Base-by-base conservation (phyloP, 1,139 yeast genomes). In the Scheffersomyces segobiensis region DNA sequence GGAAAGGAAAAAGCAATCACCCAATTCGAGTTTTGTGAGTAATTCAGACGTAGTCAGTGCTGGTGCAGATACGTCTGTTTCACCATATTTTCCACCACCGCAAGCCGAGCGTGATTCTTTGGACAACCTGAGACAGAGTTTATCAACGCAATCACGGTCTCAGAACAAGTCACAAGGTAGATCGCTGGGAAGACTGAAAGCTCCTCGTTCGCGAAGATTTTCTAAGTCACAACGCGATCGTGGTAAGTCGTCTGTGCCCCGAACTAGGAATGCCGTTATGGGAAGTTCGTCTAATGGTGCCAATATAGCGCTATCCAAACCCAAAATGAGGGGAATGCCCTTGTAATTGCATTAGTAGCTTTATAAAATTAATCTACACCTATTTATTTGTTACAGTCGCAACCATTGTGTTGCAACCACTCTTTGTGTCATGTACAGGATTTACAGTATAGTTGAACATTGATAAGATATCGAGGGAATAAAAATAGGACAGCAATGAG, bases 1-100 rank as follows among this genome's bases (percentile, higher is more conserved):
- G 69, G 80, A 65, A 66, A 68, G 71, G 56, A 77, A 68, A 60
- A 69, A 67, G 52, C 54, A 54, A 10, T 56, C 61, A 3, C 56
- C 60, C 21, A 50, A 50, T 12, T 54, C 62, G 3, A 52, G 52
- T 3, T 17, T 5, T 12, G 46, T 18, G 21, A 52, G 18, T 17
- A 18, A 21, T 14, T 26, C 39, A 6, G 21, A 21, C 48, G 20
- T 22, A 49, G 53, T 10, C 17, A 21, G 17, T 18, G 46, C 12
- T 47, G 50, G 54, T 47, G 19, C 49, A 39, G 46, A 55, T 1
- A 24, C 48, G 19, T 47, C 50, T 6, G 58, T 50, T 7, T 60
- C 65, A 42, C 62, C 64, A 8, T 63, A 60, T 46, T 63, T 63
- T 54, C 58, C 57, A 10, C 55, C 55, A 8, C 53, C 63, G 1